Evolutionary conservation across 352 stramenopile species (phyloP).

Genomic region (Phytophthora melonis): DNA sequence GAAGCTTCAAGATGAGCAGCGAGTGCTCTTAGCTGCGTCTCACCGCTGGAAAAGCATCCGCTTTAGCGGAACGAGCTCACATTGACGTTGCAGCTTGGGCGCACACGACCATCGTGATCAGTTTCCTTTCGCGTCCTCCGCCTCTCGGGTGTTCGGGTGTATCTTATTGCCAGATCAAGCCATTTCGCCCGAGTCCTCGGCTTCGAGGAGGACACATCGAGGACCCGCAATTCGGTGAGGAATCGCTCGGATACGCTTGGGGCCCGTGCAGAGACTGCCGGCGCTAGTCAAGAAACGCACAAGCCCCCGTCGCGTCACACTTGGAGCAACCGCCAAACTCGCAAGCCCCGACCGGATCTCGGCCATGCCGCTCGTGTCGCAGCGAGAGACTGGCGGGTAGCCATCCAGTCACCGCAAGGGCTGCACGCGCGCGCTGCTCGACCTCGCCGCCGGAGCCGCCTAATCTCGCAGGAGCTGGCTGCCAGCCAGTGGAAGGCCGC

Average conservation of each 20-base stretch:
- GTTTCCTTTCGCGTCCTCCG: constrained; percentile 34
- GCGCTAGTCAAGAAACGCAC: constrained; percentile 32
- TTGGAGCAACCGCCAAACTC: constrained; percentile 28
- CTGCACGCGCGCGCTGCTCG: constrained; percentile 1
- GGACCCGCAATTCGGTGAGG: constrained; percentile 25
- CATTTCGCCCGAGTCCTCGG: too few relatives aligned
- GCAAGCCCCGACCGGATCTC: constrained; percentile 28
- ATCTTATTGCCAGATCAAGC: constrained; percentile 17
- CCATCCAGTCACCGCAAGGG: constrained; percentile 19
- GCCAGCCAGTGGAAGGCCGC: constrained; percentile 13
- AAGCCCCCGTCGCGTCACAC: constrained; percentile 34
- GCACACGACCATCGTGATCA: constrained; percentile 32
- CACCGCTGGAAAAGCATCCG: constrained; percentile 40
- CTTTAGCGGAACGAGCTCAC: constrained; percentile 31
- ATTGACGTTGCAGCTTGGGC: constrained; percentile 19
- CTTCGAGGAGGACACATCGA: constrained; percentile 23
- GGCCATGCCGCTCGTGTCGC: constrained; percentile 26
- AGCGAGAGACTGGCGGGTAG: constrained; percentile 17
- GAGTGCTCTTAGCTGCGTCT: constrained; percentile 25
- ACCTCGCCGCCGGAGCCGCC: constrained; percentile 10
- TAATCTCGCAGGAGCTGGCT: constrained; percentile 28
- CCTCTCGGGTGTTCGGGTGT: constrained; percentile 7
- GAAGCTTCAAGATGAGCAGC: constrained; percentile 35
- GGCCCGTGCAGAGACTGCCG: constrained; percentile 30
- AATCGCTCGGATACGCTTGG: constrained; percentile 8